Base-by-base conservation (phyloP, 177 flowering plant genomes). In the Telopea speciosissima region DNA sequence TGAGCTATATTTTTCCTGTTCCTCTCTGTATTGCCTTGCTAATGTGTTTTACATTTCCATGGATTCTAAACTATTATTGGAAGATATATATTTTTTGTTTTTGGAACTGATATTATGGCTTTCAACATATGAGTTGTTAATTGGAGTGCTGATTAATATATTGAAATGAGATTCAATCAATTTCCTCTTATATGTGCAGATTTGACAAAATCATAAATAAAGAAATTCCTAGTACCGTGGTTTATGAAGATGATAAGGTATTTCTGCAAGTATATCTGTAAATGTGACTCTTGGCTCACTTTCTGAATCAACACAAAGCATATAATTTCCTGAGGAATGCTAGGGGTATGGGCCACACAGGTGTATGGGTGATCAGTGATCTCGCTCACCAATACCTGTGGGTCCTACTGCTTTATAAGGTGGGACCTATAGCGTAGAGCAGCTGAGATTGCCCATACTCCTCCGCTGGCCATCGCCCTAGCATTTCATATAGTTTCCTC, bases 231-330 rank as follows among this genome's bases (percentile, higher is more conserved):
- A 68, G 90, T 10, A 85, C 63, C 7, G 76, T 91, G 56, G 97
- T 93, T 24, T 91, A 73, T 72, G 97, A 93, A 82, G 98, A 93
- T 82, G 98, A 91, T 49, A 85, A 91, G 98, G 98, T 93, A 76
- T 11, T 26, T 3, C 6, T 3, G 40, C 40, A 3, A 6, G 8
- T 36, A 36, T 8, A 36, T 36, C 8, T 36, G 40, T 36, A 49
- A 17, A 49, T 49, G 54, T 49, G 17, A 49, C 8, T 49, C 19
- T 2, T 49, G 19, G 54, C 5, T 49, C 40, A 36, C 16, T 49
- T 49, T 49, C 17, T 49, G 54, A 16, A 49, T 49, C 17, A 49
- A 49, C 54, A 49, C 5, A 5, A 49, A 49, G 54, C 54, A 49
- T 49, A 13, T 49, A 49, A 49, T 49, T 49, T 49, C 54, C 54